Percentiles rank a stretch among this genome's conserved stretches.
Evolutionary conservation across 495 filamentous ascomycete species (phyloP).

Genomic region (Opeltia flavorubescens): DNA sequence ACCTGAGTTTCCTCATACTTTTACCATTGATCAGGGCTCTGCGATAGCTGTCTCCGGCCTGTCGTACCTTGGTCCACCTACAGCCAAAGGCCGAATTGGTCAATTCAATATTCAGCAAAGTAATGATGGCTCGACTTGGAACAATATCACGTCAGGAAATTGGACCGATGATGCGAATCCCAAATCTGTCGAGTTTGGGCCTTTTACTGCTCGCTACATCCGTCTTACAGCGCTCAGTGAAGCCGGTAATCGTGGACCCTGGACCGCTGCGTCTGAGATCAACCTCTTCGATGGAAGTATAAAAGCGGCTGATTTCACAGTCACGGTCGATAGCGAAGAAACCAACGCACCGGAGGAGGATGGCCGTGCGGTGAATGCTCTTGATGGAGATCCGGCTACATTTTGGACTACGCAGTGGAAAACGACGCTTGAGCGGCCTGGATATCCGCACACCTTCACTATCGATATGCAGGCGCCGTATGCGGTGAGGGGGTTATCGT

Average conservation of each 20-base stretch:
- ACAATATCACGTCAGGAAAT: conserved; percentile 27
- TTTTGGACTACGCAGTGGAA: not conserved
- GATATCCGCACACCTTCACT: not conserved
- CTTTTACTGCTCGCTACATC: conserved; percentile 26
- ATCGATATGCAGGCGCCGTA: not conserved
- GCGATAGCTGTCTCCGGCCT: not conserved
- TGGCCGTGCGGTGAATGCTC: not conserved
- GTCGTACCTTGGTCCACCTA: not conserved
- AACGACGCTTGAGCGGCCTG: not conserved
- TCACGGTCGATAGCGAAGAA: not conserved
- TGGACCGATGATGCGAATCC: conserved; percentile 27
- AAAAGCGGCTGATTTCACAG: not conserved
- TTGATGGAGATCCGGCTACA: not conserved
- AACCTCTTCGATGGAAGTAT: conserved; percentile 7
- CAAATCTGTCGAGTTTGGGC: conserved; percentile 27
- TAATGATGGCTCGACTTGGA: conserved; percentile 24
- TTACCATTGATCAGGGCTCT: not conserved
- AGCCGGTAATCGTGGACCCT: conserved; percentile 20
- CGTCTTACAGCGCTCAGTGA: conserved; percentile 21
- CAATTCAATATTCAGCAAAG: conserved; percentile 12
- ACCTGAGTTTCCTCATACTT: not conserved
- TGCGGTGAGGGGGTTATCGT: not conserved
- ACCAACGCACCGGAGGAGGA: not conserved
- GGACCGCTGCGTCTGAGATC: conserved; percentile 23
- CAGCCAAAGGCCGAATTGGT: not conserved